Evolutionary conservation across 257 asterid genomes (phyloP), one percentile per base, ranked within the genome.

Genomic region (Lithospermum erythrorhizon): DNA sequence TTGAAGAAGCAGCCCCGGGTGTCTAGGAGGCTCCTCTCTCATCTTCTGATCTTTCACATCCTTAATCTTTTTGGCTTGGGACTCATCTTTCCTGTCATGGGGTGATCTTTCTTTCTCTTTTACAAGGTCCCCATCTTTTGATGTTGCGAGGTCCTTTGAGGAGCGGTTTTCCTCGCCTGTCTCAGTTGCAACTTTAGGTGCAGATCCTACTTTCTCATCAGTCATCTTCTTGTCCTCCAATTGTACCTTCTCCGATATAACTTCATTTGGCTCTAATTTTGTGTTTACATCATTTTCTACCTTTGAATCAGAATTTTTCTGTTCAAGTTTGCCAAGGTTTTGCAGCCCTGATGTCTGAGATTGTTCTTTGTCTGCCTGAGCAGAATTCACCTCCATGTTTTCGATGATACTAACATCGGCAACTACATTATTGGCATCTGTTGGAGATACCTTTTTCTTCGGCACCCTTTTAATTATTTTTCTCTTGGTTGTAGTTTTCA

Each of bases 1-100:
- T 69, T 76, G 95, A 73, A 93, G 78, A 78, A 89, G 54, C 57
- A 93, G 70, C 53, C 98, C 98, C 67, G 95, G 98, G 76, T 85
- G 96, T 62, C 87, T 73, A 57, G 98, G 96, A 65, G 79, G 87
- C 65, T 86, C 98, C 6, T 82, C 90, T 21, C 58, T 71, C 63
- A 58, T 76, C 63, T 64, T 84, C 82, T 81, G 82, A 61, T 79
- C 93, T 62, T 83, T 83, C 66, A 68, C 68, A 32, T 61, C 76
- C 76, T 76, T 78, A 54, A 23, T 65, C 49, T 78, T 58, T 73
- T 72, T 88, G 78, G 70, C 60, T 69, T 59, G 77, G 6, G 81
- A 67, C 73, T 75, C 83, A 22, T 72, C 66, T 35, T 61, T 80
- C 62, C 68, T 83, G 68, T n/a, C 63, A 9, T 22, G 71, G 29